A percentile compares a stretch with the other conserved stretches of the same genome.
phyloP scores from a whole-genome alignment of 352 stramenopile species.

The Aphanomyces astaci region DNA sequence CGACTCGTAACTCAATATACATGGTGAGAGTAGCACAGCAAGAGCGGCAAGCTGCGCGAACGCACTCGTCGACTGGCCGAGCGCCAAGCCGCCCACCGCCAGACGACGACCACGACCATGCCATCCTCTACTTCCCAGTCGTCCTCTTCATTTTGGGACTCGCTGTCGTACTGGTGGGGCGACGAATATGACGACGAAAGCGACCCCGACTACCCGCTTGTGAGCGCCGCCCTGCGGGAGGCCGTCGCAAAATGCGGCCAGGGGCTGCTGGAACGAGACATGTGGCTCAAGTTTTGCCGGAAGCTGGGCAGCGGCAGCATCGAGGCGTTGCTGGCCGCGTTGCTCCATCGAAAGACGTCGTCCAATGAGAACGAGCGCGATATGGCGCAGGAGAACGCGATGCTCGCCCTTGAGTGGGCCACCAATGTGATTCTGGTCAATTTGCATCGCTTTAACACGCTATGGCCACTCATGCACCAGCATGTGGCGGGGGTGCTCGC shows the following conservation, averaged over 20 bases:
- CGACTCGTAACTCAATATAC: too few relatives aligned
- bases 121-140: background rate
- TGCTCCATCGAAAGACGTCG: slow-evolving; percentile 41
- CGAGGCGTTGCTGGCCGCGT: slow-evolving; percentile 56
- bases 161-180: slow-evolving; percentile 75
- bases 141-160: slow-evolving; percentile 46
- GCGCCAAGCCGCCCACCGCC: slow-evolving; percentile 65
- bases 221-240: slow-evolving; percentile 72
- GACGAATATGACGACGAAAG: slow-evolving; percentile 66
- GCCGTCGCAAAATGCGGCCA: slow-evolving; percentile 59
- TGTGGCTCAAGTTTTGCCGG: slow-evolving; percentile 74
- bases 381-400: slow-evolving; percentile 86
- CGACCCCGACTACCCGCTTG: slow-evolving; percentile 69
- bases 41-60: slow-evolving; percentile 57
- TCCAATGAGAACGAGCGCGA: slow-evolving; percentile 72
- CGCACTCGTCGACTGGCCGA: slow-evolving; percentile 69
- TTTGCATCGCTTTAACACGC: slow-evolving; percentile 56
- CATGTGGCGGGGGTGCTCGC: slow-evolving; percentile 70
- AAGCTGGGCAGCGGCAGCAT: slow-evolving; percentile 61
- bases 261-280: slow-evolving; percentile 76
- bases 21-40: slow-evolving; percentile 26
- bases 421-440: slow-evolving; percentile 83
- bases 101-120: too few relatives aligned
- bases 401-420: slow-evolving; percentile 76
- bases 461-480: slow-evolving; percentile 75